phyloP scores from a whole-genome alignment of 352 stramenopile genomes.

The Pseudoperonospora humuli region DNA sequence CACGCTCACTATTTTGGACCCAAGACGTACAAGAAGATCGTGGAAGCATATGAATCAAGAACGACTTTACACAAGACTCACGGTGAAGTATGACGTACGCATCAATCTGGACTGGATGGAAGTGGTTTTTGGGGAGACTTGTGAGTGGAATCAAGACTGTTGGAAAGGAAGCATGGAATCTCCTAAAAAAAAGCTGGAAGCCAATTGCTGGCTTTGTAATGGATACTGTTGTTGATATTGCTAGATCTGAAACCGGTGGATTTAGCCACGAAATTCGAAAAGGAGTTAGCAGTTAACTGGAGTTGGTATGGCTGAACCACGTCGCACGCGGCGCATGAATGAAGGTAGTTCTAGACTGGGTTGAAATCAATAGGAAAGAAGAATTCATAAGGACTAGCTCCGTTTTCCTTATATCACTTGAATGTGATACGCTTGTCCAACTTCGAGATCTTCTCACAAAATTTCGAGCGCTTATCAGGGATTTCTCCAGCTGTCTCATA shows the following conservation, averaged over 20 bases:
- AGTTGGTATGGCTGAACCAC: no score
- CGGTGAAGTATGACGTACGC: background rate
- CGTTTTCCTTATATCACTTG: background rate
- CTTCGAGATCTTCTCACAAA: background rate
- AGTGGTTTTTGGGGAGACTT: conserved; percentile 1
- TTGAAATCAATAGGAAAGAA: no score
- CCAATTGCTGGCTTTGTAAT: conserved; percentile 4
- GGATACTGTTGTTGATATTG: conserved; percentile 6
- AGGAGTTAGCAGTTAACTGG: no score
- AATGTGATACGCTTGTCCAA: background rate
- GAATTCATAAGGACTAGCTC: no score
- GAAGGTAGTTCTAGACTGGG: no score
- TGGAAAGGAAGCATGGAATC: conserved; percentile 1
- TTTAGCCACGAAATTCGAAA: no score
- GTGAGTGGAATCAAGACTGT: conserved; percentile 1
- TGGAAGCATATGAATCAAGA: conserved; percentile 3
- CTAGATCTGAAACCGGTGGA: no score
- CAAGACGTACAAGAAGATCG: conserved; percentile 14
- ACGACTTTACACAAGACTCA: conserved; percentile 3
- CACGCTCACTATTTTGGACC: no score
- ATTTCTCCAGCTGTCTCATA: background rate
- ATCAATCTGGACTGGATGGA: background rate
- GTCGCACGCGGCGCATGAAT: no score
- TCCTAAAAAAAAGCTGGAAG: conserved; percentile 6
- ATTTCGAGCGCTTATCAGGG: background rate